phyloP scores from a whole-genome alignment of 164 flowering plant species.

The Vitis vinifera region DNA sequence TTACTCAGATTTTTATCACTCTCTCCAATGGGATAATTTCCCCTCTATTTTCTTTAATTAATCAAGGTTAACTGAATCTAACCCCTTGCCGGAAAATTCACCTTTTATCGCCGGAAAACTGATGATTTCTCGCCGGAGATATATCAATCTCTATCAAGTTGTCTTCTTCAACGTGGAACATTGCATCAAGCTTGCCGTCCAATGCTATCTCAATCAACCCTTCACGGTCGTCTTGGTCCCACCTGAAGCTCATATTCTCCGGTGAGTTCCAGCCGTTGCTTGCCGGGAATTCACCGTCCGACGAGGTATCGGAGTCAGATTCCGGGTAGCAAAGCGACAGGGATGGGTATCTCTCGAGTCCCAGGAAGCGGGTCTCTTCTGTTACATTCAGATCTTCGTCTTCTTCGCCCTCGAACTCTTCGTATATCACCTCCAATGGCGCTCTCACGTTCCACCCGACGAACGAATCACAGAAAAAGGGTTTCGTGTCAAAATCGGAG shows the following conservation, averaged over 20 bases:
- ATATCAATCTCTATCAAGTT: constrained; percentile 78
- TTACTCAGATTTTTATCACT: neutral
- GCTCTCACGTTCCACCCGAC: constrained; percentile 71
- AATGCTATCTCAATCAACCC: constrained; percentile 60
- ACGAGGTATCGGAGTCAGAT: constrained; percentile 56
- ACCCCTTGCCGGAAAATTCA: constrained; percentile 9
- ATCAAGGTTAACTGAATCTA: constrained; percentile 12
- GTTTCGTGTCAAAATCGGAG: constrained; percentile 11
- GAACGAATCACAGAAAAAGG: constrained; percentile 31
- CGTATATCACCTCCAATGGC: constrained; percentile 84
- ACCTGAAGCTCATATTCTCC: constrained; percentile 35
- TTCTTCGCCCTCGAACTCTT: constrained; percentile 62
- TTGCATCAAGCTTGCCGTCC: constrained; percentile 19
- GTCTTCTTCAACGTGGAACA: constrained; percentile 52
- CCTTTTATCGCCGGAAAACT: constrained; percentile 6
- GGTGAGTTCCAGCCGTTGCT: constrained; percentile 40
- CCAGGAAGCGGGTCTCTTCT: constrained; percentile 9
- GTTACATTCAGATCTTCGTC: constrained; percentile 22
- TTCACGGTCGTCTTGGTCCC: constrained; percentile 62
- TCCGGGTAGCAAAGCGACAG: constrained; percentile 59
- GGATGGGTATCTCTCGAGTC: constrained; percentile 36
- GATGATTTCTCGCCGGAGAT: constrained; percentile 22
- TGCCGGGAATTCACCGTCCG: constrained; percentile 40
- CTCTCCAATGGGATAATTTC: neutral
- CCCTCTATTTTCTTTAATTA: neutral